phyloP scores from a whole-genome alignment of 441 rosid species.

The Populus hybrid region DNA sequence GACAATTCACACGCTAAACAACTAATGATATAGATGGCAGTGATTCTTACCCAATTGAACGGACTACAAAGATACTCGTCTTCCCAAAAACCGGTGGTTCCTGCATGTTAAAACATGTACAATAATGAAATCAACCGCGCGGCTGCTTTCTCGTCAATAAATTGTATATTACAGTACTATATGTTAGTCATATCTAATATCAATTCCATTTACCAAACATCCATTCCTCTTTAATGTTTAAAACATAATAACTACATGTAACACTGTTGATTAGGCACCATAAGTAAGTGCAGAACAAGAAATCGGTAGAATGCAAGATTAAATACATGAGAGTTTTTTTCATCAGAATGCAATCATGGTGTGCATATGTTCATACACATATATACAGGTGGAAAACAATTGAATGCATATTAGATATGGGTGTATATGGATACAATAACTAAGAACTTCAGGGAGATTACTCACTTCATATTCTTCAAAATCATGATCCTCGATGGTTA shows the following conservation, averaged over 20 bases:
- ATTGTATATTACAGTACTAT: not conserved
- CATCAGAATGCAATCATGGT: not conserved
- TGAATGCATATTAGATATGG: not conserved
- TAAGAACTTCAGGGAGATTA: not conserved
- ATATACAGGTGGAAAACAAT: not conserved
- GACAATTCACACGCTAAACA: not conserved
- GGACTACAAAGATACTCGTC: slow-evolving; percentile 43
- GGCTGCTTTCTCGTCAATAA: slow-evolving; percentile 4
- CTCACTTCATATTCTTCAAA: slow-evolving; percentile 96
- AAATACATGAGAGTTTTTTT: not conserved
- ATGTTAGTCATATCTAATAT: slow-evolving; percentile 1
- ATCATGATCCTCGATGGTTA: slow-evolving; percentile 74
- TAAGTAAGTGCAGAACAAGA: not conserved
- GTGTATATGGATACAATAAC: not conserved
- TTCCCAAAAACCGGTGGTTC: slow-evolving; percentile 98
- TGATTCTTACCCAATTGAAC: too few relatives aligned
- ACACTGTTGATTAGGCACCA: not conserved
- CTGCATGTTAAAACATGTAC: slow-evolving; percentile 38
- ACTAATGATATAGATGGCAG: not conserved
- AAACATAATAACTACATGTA: not conserved
- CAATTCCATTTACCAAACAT: not conserved
- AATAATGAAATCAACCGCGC: slow-evolving; percentile 1
- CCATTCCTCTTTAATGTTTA: not conserved
- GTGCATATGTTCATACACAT: not conserved
- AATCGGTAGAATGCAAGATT: not conserved